phyloP scores from a whole-genome alignment of 2,329 filamentous ascomycete species.

The Cylindrodendrum hubeiense region DNA sequence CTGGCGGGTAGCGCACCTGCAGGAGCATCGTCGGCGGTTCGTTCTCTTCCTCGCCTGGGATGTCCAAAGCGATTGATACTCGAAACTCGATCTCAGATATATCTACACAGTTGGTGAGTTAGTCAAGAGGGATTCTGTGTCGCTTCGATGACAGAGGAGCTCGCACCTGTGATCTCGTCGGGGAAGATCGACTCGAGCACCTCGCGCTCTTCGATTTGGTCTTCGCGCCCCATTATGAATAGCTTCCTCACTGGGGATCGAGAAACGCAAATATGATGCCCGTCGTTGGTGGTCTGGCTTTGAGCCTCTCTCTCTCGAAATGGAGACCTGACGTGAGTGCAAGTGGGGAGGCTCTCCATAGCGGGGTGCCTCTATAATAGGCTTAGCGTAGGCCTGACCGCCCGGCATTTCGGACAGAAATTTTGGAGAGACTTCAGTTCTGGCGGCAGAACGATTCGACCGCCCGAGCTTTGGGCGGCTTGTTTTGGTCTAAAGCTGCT shows the following conservation, averaged over 20 bases:
- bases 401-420: constrained; percentile 50
- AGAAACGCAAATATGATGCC: constrained; percentile 1
- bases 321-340: constrained; percentile 32
- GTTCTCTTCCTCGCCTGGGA: constrained; percentile 73
- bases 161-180: constrained; percentile 90
- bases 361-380: constrained; percentile 44
- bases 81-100: constrained; percentile 91
- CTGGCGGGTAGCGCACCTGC: constrained; percentile 88
- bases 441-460: constrained; percentile 27
- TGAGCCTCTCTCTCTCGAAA: constrained; percentile 27
- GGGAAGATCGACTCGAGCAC: constrained; percentile 99
- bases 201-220: constrained; percentile 95
- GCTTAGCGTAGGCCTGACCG: constrained; percentile 48
- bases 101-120: constrained; percentile 64
- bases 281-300: constrained; percentile 5
- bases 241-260: constrained; percentile 11
- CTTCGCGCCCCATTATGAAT: constrained; percentile 76
- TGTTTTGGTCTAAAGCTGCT: constrained; percentile 14
- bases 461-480: not conserved
- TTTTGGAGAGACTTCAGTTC: constrained; percentile 27
- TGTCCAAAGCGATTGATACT: constrained; percentile 87
- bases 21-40: constrained; percentile 82
- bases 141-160: not conserved
- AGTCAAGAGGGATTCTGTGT: constrained; percentile 12
- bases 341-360: constrained; percentile 42